Evolutionary conservation across 2,329 filamentous ascomycete genomes (phyloP), one percentile per base, ranked within the genome.

Genomic region (Colletotrichum incanum): DNA sequence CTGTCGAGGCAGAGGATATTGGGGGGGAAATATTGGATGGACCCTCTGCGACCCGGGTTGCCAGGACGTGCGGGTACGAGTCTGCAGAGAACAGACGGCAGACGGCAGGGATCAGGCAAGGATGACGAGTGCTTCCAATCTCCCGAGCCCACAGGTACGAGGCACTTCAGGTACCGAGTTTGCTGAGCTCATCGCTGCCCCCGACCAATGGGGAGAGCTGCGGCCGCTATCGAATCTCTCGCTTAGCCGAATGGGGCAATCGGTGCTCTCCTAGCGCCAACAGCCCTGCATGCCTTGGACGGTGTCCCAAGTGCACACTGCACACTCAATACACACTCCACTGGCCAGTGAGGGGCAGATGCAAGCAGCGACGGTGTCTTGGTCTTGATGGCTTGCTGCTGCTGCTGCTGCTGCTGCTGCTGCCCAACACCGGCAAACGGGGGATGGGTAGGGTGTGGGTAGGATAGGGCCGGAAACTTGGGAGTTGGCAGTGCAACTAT

Each of bases 281-380:
- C 34, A 37, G 56, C 41, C 18, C 43, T 43, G 61, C 26, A 34
- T 37, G 34, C 9, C 34, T 37, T 37, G 8, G 34, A 37, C 11
- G 34, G 34, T 8, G 34, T 37, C 5, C 34, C 7, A 11, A 8
- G 34, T 37, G 7, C 34, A 2, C 31, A 62, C 39, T 18, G 50
- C 9, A 34, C 34, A 31, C 3, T 31, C 28, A 31, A 31, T 5
- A 31, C 28, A 3, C 28, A 31, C 28, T 31, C 28, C 6, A 31
- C 28, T 31, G 28, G 11, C 65, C 43, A 52, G 26, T 26, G 52
- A 69, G 52, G 59, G 59, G 50, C 41, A 20, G 60, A 26, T 65
- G n/a, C 5, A 28, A 60, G 16, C 39, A n/a, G 5, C 8, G 1
- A 55, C 5, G 12, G 1, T 54, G 28, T n/a, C 11, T 55, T 34